Conservation (phyloP, 1,139 yeast genomes). For the Arxiozyma telluris region DNA sequence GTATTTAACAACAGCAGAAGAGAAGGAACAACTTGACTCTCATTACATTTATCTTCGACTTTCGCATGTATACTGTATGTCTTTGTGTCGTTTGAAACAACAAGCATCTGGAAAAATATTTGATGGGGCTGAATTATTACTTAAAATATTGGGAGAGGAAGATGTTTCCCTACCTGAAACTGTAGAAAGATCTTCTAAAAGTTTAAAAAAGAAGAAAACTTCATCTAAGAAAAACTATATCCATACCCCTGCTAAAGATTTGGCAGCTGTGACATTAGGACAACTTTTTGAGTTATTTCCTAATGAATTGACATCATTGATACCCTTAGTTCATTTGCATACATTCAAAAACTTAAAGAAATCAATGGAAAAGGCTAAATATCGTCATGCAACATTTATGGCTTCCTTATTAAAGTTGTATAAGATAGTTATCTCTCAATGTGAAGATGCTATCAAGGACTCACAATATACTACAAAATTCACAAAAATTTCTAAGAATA, state of each 20-base stretch:
- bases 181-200: constrained; percentile 7
- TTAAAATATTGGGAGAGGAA: constrained; percentile 25
- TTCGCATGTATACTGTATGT: constrained; percentile 18
- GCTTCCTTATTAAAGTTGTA: constrained; percentile 20
- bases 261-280: constrained; percentile 17
- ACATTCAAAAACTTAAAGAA: constrained; percentile 31
- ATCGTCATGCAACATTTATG: constrained; percentile 25
- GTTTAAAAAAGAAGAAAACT: constrained; percentile 15
- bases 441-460: constrained; percentile 10
- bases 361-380: constrained; percentile 20
- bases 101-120: constrained; percentile 19
- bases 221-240: constrained; percentile 15
- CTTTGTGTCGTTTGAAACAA: constrained; percentile 13
- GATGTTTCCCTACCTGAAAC: constrained; percentile 8
- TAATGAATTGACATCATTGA: constrained; percentile 28
- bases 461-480: constrained; percentile 17
- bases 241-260: constrained; percentile 21
- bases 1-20: constrained; percentile 10
- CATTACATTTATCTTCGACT: constrained; percentile 16
- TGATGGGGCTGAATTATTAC: constrained; percentile 23
- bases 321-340: constrained; percentile 25
- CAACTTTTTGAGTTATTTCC: constrained; percentile 30
- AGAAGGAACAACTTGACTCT: constrained; percentile 11
- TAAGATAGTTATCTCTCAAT: constrained; percentile 20
- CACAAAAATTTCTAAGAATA: constrained; percentile 19